Evolutionary conservation across 768 basidiomycete species (phyloP), one percentile per base, ranked within the genome.

Genomic region (Phaffia tasmanica): DNA sequence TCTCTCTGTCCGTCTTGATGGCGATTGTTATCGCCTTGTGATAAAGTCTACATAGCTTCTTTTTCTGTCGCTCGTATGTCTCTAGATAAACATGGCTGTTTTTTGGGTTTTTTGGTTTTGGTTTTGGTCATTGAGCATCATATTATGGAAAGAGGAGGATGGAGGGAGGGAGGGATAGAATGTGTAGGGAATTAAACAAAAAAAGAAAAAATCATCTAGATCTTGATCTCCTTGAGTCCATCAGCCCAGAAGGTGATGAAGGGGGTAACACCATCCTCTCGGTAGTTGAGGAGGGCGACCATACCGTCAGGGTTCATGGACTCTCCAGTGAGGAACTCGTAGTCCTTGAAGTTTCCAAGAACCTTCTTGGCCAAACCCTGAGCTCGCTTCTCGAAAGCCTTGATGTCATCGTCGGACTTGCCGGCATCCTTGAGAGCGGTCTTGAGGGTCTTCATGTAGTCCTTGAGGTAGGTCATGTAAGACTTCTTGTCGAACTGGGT

Each of bases 171-270:
- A n/a, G 27, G 51, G 51, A 18, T 21, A 27, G 51, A 16, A 53
- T 4, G 4, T 53, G 51, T 21, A 18, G 27, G n/a, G 27, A n/a
- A 21, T 53, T 5, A 27, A 53, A 27, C 8, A 53, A 53, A 16
- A 8, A 53, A 6, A 53, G 51, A 16, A 27, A n/a, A 53, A 21
- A 27, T 53, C 51, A n/a, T 53, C 51, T 67, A 67, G 50, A 67
- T 51, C 65, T 67, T 67, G 49, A 56, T 53, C 76, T 84, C 81
- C 79, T 92, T 89, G 71, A 92, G 77, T 49, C 95, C 94, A 78
- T 97, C 84, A 79, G 88, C 94, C 93, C 93, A 97, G 82, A 93
- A 88, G 42, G 86, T 92, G 77, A 94, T 84, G 76, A 88, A 93
- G 60, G 90, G 89, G 87, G 89, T 91, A 69, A 83, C 70, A 71